Evolutionary conservation across 176 grass and related monocot genomes (phyloP).

Genomic region (Luzula sylvatica): DNA sequence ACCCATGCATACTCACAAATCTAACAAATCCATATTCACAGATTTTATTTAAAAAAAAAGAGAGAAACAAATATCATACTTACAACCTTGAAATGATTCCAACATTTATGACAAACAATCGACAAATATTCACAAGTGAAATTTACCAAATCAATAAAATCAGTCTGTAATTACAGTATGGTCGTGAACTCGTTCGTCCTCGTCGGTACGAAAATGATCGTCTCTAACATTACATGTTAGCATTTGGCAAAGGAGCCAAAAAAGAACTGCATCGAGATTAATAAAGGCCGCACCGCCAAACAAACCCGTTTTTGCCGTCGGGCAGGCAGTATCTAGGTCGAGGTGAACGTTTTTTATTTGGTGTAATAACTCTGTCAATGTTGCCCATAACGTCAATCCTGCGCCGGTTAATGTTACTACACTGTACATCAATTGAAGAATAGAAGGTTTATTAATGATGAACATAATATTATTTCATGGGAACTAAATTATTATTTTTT

Average conservation of each 20-base stretch:
- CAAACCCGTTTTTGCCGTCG: constrained; percentile 44
- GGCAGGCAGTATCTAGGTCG: constrained; percentile 21
- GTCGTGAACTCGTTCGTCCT: neutral
- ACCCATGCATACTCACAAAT: too few species aligned
- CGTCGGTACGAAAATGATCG: constrained; percentile 25
- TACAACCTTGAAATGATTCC: too few species aligned
- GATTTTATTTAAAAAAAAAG: too few species aligned
- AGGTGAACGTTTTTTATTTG: constrained; percentile 33
- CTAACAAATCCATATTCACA: too few species aligned
- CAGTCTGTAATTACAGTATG: too few species aligned
- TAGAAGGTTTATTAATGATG: too few species aligned
- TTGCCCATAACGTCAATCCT: constrained; percentile 34
- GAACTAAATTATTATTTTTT: too few species aligned
- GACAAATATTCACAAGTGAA: too few species aligned
- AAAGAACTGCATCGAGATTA: constrained; percentile 44
- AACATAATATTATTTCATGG: too few species aligned
- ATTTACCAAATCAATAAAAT: too few species aligned
- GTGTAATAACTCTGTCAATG: constrained; percentile 28
- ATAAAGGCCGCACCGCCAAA: constrained; percentile 46
- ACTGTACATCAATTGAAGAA: constrained; percentile 15
- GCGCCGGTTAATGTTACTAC: constrained; percentile 22
- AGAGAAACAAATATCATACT: too few species aligned
- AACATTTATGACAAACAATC: too few species aligned
- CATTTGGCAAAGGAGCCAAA: constrained; percentile 54
- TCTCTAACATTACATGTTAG: constrained; percentile 36